Evolutionary conservation across 805 yeast species (phyloP).

Genomic region (Suhomyces xylopsoci): DNA sequence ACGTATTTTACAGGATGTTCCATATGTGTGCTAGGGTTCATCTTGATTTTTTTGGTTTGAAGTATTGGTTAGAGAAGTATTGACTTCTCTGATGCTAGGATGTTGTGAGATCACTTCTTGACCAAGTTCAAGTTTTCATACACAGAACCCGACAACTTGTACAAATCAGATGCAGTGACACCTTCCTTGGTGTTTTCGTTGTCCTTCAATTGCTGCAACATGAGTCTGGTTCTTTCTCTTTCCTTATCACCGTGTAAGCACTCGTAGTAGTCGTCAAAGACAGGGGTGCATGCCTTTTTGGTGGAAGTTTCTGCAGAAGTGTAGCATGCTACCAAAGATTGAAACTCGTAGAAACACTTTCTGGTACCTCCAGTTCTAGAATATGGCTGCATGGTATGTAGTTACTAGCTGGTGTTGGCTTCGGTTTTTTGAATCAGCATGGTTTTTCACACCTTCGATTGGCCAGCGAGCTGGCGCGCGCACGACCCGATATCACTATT

Average conservation of each 20-base stretch:
- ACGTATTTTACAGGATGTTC: slow-evolving; percentile 3
- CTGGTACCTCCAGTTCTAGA: slow-evolving; percentile 48
- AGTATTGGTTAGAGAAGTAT: too few species aligned
- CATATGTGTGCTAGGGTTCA: background rate
- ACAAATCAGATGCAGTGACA: slow-evolving; percentile 42
- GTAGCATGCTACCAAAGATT: slow-evolving; percentile 42
- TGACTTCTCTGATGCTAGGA: background rate
- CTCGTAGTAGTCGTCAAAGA: slow-evolving; percentile 45
- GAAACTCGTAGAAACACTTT: slow-evolving; percentile 47
- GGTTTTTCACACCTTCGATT: slow-evolving; percentile 2
- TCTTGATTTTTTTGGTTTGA: too few species aligned
- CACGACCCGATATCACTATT: slow-evolving; percentile 5
- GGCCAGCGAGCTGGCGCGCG: slow-evolving; percentile 3
- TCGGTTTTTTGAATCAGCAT: slow-evolving; percentile 2
- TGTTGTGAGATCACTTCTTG: slow-evolving; percentile 6
- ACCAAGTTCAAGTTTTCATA: slow-evolving; percentile 45
- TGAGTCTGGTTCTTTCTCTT: slow-evolving; percentile 42
- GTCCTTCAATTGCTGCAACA: slow-evolving; percentile 46
- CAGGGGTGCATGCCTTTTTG: slow-evolving; percentile 42
- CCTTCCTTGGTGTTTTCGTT: slow-evolving; percentile 41
- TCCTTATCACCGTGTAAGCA: slow-evolving; percentile 47
- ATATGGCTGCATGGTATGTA: slow-evolving; percentile 40
- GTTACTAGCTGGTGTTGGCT: background rate
- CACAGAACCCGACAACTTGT: slow-evolving; percentile 38
- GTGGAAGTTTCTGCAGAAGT: slow-evolving; percentile 43